Evolutionary conservation across 306 rosid species (phyloP).

Genomic region (Quercus ilex): DNA sequence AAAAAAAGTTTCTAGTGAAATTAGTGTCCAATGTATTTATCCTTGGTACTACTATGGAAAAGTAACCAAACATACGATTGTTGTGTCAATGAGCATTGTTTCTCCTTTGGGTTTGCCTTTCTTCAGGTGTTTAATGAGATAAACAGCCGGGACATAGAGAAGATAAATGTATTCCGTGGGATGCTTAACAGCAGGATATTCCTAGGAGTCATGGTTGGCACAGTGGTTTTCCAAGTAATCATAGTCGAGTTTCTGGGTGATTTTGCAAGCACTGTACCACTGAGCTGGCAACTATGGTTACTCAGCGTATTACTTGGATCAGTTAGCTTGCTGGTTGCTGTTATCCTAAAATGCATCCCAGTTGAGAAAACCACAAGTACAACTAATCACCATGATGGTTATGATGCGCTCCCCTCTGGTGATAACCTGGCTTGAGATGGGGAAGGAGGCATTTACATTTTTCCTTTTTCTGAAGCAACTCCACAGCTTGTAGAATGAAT

Average conservation of each 20-base stretch:
- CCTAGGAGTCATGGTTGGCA: conserved; percentile 48
- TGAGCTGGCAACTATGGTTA: conserved; percentile 84
- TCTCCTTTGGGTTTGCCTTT: conserved; percentile 13
- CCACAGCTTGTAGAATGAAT: neutral
- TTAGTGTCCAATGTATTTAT: no score
- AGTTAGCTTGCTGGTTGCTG: conserved; percentile 72
- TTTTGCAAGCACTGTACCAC: conserved; percentile 91
- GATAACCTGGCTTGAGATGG: conserved; percentile 48
- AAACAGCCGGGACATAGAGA: conserved; percentile 83
- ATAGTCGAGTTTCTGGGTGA: conserved; percentile 82
- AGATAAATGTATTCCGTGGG: conserved; percentile 78
- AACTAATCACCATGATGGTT: conserved; percentile 64
- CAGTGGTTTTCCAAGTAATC: conserved; percentile 62
- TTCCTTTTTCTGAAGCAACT: neutral
- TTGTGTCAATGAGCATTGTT: neutral
- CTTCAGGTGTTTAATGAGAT: conserved; percentile 87
- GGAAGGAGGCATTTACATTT: neutral
- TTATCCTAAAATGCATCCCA: conserved; percentile 74
- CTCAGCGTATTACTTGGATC: conserved; percentile 68
- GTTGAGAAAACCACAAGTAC: conserved; percentile 36
- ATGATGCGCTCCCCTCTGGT: conserved; percentile 62
- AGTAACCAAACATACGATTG: neutral
- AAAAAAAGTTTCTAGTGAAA: no score
- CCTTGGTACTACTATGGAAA: neutral
- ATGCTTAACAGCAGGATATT: conserved; percentile 79